phyloP scores from a whole-genome alignment of 306 rosid genomes.

The Lithocarpus polystachyus region DNA sequence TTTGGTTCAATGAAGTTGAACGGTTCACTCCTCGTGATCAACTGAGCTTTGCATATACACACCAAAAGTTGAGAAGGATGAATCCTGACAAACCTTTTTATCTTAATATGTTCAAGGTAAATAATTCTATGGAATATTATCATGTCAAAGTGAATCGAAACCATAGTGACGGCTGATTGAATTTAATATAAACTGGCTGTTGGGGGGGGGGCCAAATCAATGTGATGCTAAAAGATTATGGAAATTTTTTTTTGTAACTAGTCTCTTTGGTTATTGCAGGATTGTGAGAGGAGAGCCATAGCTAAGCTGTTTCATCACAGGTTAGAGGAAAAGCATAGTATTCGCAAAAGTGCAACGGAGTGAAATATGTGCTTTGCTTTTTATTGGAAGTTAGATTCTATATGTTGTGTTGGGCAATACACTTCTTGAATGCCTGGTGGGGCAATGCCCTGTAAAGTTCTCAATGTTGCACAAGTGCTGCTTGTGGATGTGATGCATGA shows the following conservation, averaged over 20 bases:
- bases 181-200: neutral
- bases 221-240: neutral
- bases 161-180: neutral
- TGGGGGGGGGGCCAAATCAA: neutral
- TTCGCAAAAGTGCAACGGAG: conserved; percentile 22
- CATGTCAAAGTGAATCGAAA: conserved; percentile 12
- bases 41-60: conserved; percentile 89
- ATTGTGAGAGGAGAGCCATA: conserved; percentile 88
- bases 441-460: conserved; percentile 29
- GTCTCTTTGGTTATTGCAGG: conserved; percentile 45
- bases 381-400: conserved; percentile 15
- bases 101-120: conserved; percentile 95
- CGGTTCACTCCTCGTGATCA: conserved; percentile 98
- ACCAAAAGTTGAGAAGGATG: conserved; percentile 89
- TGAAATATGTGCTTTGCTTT: conserved; percentile 23
- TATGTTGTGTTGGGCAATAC: conserved; percentile 18
- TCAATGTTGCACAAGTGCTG: conserved; percentile 30
- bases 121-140: conserved; percentile 15
- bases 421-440: conserved; percentile 25
- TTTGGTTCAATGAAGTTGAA: conserved; percentile 94
- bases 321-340: conserved; percentile 54
- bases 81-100: conserved; percentile 78
- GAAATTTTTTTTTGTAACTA: conserved; percentile 2
- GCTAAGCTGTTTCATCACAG: conserved; percentile 93
- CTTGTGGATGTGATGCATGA: conserved; percentile 20